Evolutionary conservation across 371 early-diverging fungal species (phyloP).

Genomic region (Funneliformis caledonium): DNA sequence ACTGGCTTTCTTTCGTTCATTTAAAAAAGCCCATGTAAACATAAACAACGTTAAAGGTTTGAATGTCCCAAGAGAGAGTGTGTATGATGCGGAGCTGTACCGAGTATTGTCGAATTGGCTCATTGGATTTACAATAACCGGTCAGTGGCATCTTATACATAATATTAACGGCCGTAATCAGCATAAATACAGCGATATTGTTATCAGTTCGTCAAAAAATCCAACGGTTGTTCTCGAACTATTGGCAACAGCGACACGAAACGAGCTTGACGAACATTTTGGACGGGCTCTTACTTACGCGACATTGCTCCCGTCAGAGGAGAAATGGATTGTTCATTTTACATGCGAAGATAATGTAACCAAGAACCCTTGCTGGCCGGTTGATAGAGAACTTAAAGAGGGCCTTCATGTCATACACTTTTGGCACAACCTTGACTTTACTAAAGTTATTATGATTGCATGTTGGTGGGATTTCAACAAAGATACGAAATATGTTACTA

Average conservation of each 20-base stretch:
- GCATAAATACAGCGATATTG: constrained; percentile 1
- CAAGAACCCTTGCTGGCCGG: background rate
- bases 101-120: constrained; percentile 33
- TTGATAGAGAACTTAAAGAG: background rate
- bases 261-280: too few species aligned
- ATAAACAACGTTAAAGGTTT: background rate
- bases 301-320: background rate
- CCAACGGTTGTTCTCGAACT: background rate
- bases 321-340: background rate
- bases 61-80: constrained; percentile 19
- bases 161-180: background rate
- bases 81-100: constrained; percentile 12
- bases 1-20: background rate
- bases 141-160: background rate
- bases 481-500: background rate
- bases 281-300: background rate
- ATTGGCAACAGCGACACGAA: too few species aligned
- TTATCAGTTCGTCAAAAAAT: background rate
- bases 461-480: constrained; percentile 18
- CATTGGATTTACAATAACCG: background rate
- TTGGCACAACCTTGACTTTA: constrained; percentile 14
- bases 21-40: background rate
- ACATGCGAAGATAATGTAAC: constrained; percentile 1
- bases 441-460: background rate
- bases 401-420: constrained; percentile 11